A percentile compares a stretch with the other conserved stretches of the same genome.
These are phyloP conservation scores for Fusarium multiceps DNA, from an alignment of 2,329 filamentous ascomycete species.

Conservation along the genomic window DNA sequence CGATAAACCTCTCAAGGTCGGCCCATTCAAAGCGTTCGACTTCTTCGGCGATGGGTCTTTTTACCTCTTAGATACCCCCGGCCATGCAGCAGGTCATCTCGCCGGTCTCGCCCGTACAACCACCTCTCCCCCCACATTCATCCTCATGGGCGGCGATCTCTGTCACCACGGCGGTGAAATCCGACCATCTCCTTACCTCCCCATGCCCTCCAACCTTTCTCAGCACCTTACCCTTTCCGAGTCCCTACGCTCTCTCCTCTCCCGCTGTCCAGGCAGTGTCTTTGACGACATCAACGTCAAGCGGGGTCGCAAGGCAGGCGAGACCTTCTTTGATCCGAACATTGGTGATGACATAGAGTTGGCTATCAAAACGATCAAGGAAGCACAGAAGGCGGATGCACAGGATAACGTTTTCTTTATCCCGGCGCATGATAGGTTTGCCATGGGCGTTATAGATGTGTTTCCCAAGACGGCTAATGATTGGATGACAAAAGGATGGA, in stretches of 20 bases:
- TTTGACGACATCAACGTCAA: neutral
- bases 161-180: constrained; percentile 20
- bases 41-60: constrained; percentile 34
- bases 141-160: constrained; percentile 21
- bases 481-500: constrained; percentile 20
- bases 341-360: neutral
- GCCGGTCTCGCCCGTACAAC: constrained; percentile 27
- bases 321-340: constrained; percentile 15
- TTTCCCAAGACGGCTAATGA: constrained; percentile 6
- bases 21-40: constrained; percentile 21
- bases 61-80: constrained; percentile 28
- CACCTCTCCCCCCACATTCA: neutral
- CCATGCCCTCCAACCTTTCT: neutral
- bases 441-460: constrained; percentile 2
- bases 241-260: constrained; percentile 4
- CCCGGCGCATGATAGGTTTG: constrained; percentile 4
- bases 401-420: constrained; percentile 20
- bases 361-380: neutral
- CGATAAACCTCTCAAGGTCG: neutral
- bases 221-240: neutral
- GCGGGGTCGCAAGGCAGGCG: neutral
- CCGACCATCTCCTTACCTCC: constrained; percentile 8
- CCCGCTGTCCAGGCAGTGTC: constrained; percentile 1
- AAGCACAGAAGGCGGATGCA: constrained; percentile 10
- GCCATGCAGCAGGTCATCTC: constrained; percentile 22